Conservation (phyloP, 805 yeast species). For the Kazachstania psychrophila region DNA sequence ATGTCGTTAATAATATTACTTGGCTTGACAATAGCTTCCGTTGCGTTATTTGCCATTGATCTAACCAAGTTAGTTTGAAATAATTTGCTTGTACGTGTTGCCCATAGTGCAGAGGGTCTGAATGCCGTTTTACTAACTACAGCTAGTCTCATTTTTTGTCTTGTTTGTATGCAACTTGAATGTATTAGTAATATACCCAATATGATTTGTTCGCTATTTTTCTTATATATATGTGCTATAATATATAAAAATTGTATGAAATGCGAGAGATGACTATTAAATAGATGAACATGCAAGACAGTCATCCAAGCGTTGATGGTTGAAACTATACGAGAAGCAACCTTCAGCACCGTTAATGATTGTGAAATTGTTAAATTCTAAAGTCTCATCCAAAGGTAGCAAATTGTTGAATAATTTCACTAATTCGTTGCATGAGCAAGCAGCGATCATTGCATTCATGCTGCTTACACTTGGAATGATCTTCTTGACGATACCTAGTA, state of each 20-base stretch:
- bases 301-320: conserved; percentile 46
- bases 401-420: conserved; percentile 55
- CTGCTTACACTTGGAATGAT: conserved; percentile 93
- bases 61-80: too few species aligned
- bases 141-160: too few species aligned
- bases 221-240: too few species aligned
- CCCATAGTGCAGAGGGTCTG: too few species aligned
- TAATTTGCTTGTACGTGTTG: too few species aligned
- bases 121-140: too few species aligned
- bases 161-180: too few species aligned
- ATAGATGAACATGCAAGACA: conserved; percentile 60
- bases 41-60: not conserved
- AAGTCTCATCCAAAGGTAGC: too few species aligned
- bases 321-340: conserved; percentile 63
- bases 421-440: conserved; percentile 78
- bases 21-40: conserved; percentile 9
- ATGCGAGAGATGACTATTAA: too few species aligned
- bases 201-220: too few species aligned
- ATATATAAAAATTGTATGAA: too few species aligned
- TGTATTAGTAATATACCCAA: too few species aligned
- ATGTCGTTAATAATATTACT: conserved; percentile 16
- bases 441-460: conserved; percentile 87
- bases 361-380: conserved; percentile 53
- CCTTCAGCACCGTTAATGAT: conserved; percentile 80
- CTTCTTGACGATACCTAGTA: conserved; percentile 82